These are phyloP conservation scores for Lathyrus oleraceus DNA, from an alignment of 306 rosid genomes.

Conservation along the genomic window DNA sequence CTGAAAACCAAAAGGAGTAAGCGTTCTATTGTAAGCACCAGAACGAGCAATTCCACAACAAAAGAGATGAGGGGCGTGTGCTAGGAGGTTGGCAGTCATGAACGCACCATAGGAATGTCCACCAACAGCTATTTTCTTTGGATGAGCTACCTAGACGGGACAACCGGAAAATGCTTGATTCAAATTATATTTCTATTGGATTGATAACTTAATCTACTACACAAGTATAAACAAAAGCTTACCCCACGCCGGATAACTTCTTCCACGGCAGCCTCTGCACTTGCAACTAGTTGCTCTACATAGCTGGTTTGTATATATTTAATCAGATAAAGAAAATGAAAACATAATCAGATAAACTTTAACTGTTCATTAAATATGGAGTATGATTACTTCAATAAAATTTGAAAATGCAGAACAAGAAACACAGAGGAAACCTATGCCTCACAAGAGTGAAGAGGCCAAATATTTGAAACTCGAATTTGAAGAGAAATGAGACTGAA, in stretches of 20 bases:
- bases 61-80: conserved; percentile 98
- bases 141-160: conserved; percentile 80
- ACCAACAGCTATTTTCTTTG: conserved; percentile 88
- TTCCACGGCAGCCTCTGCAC: conserved; percentile 97
- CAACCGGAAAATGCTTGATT: conserved; percentile 32
- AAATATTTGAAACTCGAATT: conserved; percentile 31
- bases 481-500: conserved; percentile 26
- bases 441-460: conserved; percentile 19
- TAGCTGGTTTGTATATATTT: conserved; percentile 53
- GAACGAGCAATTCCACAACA: conserved; percentile 99
- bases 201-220: conserved; percentile 16
- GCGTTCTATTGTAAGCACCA: conserved; percentile 98
- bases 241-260: conserved; percentile 92
- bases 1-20: conserved; percentile 99
- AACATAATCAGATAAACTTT: conserved; percentile 30
- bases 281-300: conserved; percentile 89
- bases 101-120: conserved; percentile 99
- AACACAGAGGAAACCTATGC: conserved; percentile 29
- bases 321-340: conserved; percentile 34
- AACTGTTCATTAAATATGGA: conserved; percentile 13
- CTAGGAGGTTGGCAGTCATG: conserved; percentile 98
- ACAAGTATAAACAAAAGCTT: conserved; percentile 42
- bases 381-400: conserved; percentile 12
- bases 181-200: conserved; percentile 17
- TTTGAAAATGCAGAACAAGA: conserved; percentile 10